Evolutionary conservation across 345 rosid species (phyloP).

Genomic region (Citrus unshiu): DNA sequence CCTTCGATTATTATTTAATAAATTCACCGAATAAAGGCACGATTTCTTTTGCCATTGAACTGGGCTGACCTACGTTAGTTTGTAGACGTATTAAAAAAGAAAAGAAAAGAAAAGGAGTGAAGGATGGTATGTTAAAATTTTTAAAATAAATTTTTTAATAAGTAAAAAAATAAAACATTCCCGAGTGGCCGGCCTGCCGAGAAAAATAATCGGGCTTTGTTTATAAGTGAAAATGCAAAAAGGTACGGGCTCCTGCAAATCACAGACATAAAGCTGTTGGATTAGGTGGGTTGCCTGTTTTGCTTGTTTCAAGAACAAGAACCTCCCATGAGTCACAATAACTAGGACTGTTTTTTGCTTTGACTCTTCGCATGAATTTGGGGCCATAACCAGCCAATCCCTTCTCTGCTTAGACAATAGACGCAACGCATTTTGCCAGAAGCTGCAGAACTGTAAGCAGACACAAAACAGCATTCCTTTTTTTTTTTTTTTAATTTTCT

Average conservation of each 20-base stretch:
- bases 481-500: neutral
- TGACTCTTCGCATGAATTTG: neutral
- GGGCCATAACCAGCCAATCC: neutral
- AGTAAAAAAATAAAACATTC: too few relatives aligned
- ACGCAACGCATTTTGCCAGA: neutral
- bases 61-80: too few relatives aligned
- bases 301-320: neutral
- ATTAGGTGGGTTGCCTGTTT: neutral
- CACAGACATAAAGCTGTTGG: neutral
- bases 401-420: neutral
- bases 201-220: too few relatives aligned
- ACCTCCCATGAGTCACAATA: neutral
- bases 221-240: too few relatives aligned
- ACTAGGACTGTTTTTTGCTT: neutral
- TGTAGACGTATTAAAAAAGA: too few relatives aligned
- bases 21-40: too few relatives aligned
- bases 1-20: too few relatives aligned
- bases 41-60: too few relatives aligned
- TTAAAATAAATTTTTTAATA: too few relatives aligned
- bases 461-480: neutral
- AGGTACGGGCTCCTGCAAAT: neutral
- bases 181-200: too few relatives aligned
- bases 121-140: too few relatives aligned
- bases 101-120: too few relatives aligned
- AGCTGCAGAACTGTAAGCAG: slow-evolving; percentile 6